These are phyloP conservation scores for Trichomonascaceae sp. DNA, from an alignment of 1,139 yeast genomes.

Conservation along the genomic window DNA sequence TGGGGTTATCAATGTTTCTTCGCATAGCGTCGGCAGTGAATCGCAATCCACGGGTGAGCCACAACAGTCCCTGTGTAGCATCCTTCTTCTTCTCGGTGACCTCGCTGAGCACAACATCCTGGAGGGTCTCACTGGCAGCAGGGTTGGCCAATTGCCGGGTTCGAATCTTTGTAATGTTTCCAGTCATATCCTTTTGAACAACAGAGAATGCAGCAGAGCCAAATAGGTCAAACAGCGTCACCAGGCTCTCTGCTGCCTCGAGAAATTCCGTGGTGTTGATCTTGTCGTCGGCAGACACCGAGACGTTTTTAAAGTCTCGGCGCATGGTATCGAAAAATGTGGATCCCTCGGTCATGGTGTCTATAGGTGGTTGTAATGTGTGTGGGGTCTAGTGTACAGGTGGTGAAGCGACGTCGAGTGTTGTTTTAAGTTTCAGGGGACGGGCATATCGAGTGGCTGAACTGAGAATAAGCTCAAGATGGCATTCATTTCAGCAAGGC, in stretches of 20 bases:
- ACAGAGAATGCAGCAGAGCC: slow-evolving; percentile 79
- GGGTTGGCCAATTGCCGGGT: slow-evolving; percentile 56
- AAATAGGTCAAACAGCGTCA: slow-evolving; percentile 67
- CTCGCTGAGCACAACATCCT: slow-evolving; percentile 58
- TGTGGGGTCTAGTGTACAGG: no score
- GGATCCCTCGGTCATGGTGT: slow-evolving; percentile 1
- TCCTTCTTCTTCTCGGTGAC: slow-evolving; percentile 53
- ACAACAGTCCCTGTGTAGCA: slow-evolving; percentile 83
- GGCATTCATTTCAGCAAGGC: no score
- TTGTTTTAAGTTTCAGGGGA: no score
- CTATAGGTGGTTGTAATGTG: no score
- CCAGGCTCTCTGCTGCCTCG: slow-evolving; percentile 75
- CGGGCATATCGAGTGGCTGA: no score
- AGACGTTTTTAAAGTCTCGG: slow-evolving; percentile 62
- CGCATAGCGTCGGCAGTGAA: slow-evolving; percentile 85
- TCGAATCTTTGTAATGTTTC: slow-evolving; percentile 68
- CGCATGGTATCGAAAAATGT: slow-evolving; percentile 72
- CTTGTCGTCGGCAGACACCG: slow-evolving; percentile 37
- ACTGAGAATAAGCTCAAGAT: no score
- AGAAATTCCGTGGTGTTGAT: slow-evolving; percentile 63
- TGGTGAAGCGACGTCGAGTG: no score
- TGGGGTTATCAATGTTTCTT: slow-evolving; percentile 49
- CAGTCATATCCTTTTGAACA: slow-evolving; percentile 81
- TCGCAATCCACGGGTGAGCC: slow-evolving; percentile 73
- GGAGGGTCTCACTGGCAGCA: slow-evolving; percentile 49